Evolutionary conservation across 257 asterid genomes (phyloP), one percentile per base, ranked within the genome.

Genomic region (Misopates orontium): DNA sequence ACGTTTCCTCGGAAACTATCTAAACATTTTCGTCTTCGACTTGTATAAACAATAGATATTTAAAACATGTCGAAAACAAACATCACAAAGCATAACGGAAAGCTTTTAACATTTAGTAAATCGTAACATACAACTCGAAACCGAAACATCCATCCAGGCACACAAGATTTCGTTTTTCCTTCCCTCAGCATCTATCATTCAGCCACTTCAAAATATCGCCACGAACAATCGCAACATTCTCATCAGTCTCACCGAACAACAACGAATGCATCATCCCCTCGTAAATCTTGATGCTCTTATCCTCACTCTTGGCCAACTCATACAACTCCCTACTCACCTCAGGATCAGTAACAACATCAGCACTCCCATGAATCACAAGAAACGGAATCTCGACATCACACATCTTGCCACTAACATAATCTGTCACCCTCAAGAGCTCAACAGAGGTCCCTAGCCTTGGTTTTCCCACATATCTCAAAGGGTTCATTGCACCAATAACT

Each of bases 191-290:
- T 32, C 88, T 73, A 5, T 87, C 77, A 25, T 74, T 74, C 89
- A 87, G 72, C 96, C 97, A 93, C 48, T 67, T 70, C 75, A 89
- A 72, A 8, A 92, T 76, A 77, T 92, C 91, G 7, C 50, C 48
- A 22, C 96, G 82, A 58, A 93, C 95, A 73, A 71, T 58, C 54
- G 68, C 94, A 54, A 93, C 74, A 80, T 93, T 93, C 10, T 87
- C 94, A 75, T 93, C 96, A 9, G 95, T 85, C 61, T 93, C 99
- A 32, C 99, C 97, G 15, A 85, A 85, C 86, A 85, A 49, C 85
- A 93, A 70, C n/a, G 95, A 84, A 70, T 93, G 99, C 92, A 90
- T 77, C 97, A 90, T 93, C 49, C 95, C 97, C 5, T 90, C 97
- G 60, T 83, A 93, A 21, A 93, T 89, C 84, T 73, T 82, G 64